Evolutionary conservation across 2,329 filamentous ascomycete genomes (phyloP), one percentile per base, ranked within the genome.

Genomic region (Trichoderma atroviride): DNA sequence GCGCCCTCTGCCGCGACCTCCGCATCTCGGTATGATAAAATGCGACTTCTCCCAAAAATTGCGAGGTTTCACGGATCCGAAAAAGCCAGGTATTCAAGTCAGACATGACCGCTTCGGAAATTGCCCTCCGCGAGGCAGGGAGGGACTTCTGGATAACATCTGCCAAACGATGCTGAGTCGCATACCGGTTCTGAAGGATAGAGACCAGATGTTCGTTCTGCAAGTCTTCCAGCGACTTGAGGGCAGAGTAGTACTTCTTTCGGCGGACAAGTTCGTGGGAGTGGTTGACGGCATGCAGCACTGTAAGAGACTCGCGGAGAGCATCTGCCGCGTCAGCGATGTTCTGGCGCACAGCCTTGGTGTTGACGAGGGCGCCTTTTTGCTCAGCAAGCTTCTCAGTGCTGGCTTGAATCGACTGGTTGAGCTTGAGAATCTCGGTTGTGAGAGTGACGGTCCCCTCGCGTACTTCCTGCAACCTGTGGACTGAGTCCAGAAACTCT

Each of bases 11-110:
- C 62, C 95, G 88, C 29, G 89, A 88, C 72, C 95, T 88, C 56
- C 96, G 89, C 77, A 96, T 88, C 75, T 97, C 92, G 0, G 96
- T 99, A 76, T 98, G 94, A 76, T 96, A 98, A 77, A 99, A 96
- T 4, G 96, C 94, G 7, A 99, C 93, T 78, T 99, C 96, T 5
- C 96, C 96, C 9, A 99, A 83, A 72, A 97, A 97, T 74, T 97
- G 95, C 1, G 96, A 97, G 22, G 94, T 97, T 79, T 99, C 96
- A 75, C 96, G 90, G 72, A 99, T 97, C 27, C 93, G 90, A 76
- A 92, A 99, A 11, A 99, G 85, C 96, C 96, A 99, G 0, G 94
- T 97, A 77, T 98, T 98, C 68, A 99, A 82, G 80, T 99, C 96
- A 2, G 89, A 92, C 93, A 98, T 98, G 73, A 99, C 96, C 16